These are phyloP conservation scores for Pholiota conissans DNA, from an alignment of 768 basidiomycete genomes.

Conservation along the genomic window DNA sequence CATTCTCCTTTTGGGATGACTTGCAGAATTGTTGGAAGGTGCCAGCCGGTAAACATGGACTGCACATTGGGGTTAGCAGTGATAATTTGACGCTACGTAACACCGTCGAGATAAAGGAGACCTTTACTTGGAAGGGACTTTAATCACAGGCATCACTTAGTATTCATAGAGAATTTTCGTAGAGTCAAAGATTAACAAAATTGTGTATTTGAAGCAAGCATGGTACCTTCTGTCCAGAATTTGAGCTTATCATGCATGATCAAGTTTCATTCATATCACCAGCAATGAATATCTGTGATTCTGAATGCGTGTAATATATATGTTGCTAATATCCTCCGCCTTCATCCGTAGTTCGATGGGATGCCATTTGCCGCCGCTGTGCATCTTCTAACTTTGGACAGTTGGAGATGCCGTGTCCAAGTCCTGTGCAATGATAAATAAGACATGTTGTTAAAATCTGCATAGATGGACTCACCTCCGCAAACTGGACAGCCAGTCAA, in stretches of 20 bases:
- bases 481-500: slow-evolving; percentile 93
- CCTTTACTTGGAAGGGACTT: slow-evolving; percentile 15
- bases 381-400: slow-evolving; percentile 97
- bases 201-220: no score
- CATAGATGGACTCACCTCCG: slow-evolving; percentile 57
- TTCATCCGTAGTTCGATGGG: slow-evolving; percentile 70
- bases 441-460: background rate
- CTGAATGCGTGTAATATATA: no score
- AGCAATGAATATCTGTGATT: no score
- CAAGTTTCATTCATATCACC: no score
- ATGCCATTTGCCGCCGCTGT: slow-evolving; percentile 87
- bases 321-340: slow-evolving; percentile 51
- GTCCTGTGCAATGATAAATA: slow-evolving; percentile 46
- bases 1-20: slow-evolving; percentile 67
- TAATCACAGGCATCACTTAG: background rate
- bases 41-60: slow-evolving; percentile 46
- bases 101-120: slow-evolving; percentile 17
- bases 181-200: background rate
- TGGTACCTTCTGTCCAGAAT: no score
- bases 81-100: slow-evolving; percentile 26
- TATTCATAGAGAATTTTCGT: background rate
- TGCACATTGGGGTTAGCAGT: slow-evolving; percentile 46
- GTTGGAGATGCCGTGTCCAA: slow-evolving; percentile 92
- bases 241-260: no score
- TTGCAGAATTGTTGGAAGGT: slow-evolving; percentile 46